Conservation (phyloP, 2,329 filamentous ascomycete genomes). For the Xylaria sp. region DNA sequence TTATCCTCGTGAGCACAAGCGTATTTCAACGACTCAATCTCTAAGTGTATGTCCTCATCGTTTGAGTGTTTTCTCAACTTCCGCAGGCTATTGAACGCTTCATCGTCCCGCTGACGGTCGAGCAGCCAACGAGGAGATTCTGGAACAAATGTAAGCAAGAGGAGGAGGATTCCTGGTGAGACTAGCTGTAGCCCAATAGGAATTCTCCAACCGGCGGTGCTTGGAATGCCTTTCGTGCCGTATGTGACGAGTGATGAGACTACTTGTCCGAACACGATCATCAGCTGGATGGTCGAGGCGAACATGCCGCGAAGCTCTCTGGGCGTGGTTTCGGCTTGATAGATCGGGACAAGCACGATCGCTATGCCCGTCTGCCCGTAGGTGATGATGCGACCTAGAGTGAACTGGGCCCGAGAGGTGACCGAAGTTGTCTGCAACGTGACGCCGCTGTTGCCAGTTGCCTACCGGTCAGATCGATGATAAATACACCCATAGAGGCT, state of each 20-base stretch:
- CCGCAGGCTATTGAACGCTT: background rate
- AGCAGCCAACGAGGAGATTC: background rate
- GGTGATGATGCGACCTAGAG: background rate
- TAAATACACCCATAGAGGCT: background rate
- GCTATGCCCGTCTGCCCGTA: background rate
- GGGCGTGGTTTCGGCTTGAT: background rate
- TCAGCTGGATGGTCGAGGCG: background rate
- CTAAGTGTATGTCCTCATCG: background rate
- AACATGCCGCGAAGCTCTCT: background rate
- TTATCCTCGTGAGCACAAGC: constrained; percentile 1
- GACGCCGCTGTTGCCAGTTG: background rate
- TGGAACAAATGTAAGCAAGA: background rate
- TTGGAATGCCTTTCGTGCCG: background rate
- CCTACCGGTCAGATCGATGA: background rate
- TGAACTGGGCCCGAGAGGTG: background rate
- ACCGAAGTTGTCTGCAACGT: background rate
- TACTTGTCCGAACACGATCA: constrained; percentile 1
- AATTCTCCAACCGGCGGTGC: background rate
- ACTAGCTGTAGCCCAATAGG: background rate
- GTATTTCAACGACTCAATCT: background rate
- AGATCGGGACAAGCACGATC: background rate
- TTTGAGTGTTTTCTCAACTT: background rate
- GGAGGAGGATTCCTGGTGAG: background rate
- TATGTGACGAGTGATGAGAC: background rate
- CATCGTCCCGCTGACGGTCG: background rate